Evolutionary conservation across 108 stramenopile genomes (phyloP).

Genomic region (Fistulifera pelliculosa): DNA sequence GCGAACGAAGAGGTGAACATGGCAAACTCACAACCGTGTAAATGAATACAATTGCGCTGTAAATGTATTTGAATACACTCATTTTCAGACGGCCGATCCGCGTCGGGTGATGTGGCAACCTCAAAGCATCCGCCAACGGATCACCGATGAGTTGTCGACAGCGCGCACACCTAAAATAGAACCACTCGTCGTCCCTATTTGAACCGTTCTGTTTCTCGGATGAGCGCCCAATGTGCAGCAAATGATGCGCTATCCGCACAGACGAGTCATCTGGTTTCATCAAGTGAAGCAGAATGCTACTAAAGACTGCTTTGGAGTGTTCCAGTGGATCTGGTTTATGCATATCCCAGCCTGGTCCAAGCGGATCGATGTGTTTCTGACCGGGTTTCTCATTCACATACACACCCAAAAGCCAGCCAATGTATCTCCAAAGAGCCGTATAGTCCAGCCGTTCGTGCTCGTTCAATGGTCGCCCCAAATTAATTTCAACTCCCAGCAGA

Average conservation of each 20-base stretch:
- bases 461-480: conserved; percentile 37
- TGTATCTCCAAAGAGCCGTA: conserved; percentile 73
- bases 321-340: conserved; percentile 23
- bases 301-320: conserved; percentile 29
- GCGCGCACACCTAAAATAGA: conserved; percentile 46
- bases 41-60: not conserved
- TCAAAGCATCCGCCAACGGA: conserved; percentile 53
- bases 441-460: conserved; percentile 54
- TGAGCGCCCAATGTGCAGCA: conserved; percentile 33
- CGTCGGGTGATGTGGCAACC: conserved; percentile 32
- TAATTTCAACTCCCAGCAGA: conserved; percentile 55
- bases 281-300: conserved; percentile 37
- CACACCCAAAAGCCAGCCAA: conserved; percentile 79
- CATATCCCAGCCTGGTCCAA: conserved; percentile 45
- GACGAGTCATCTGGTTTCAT: conserved; percentile 54
- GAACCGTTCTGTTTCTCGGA: conserved; percentile 9
- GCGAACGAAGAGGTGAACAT: conserved; percentile 2
- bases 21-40: conserved; percentile 9
- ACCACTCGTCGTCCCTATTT: conserved; percentile 24
- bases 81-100: conserved; percentile 11
- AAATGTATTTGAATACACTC: not conserved
- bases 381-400: conserved; percentile 17
- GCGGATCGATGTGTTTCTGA: conserved; percentile 44
- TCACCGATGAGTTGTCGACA: conserved; percentile 67
- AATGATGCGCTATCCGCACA: conserved; percentile 52